Evolutionary conservation across 2,329 filamentous ascomycete genomes (phyloP).

Genomic region (Aspergillus niger): DNA sequence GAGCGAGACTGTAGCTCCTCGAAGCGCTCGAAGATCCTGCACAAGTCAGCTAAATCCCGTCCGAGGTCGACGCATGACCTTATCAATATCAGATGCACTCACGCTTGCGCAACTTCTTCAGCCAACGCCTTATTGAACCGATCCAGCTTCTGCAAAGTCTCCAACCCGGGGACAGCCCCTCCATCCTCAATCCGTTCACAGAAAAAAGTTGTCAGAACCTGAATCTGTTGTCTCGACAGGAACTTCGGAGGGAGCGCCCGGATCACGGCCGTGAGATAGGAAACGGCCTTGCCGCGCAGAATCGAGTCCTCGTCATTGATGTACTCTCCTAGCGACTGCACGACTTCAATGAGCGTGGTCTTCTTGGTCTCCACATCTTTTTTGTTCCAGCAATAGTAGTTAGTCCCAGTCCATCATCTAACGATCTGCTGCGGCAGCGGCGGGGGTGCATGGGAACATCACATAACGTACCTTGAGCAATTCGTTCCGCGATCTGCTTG

Average conservation of each 20-base stretch:
- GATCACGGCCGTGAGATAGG: conserved; percentile 48
- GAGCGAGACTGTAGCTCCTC: conserved; percentile 62
- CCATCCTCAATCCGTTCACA: conserved; percentile 66
- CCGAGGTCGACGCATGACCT: background rate
- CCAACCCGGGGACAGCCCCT: conserved; percentile 60
- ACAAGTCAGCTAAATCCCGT: conserved; percentile 19
- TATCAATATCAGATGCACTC: conserved; percentile 32
- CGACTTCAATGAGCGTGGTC: conserved; percentile 62
- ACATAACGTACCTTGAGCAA: conserved; percentile 44
- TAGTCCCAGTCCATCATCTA: conserved; percentile 19
- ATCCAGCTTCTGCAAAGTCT: conserved; percentile 60
- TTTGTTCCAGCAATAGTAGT: conserved; percentile 3
- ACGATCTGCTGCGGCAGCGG: background rate
- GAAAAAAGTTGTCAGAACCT: conserved; percentile 66
- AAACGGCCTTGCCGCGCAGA: conserved; percentile 60
- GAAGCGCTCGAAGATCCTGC: conserved; percentile 54
- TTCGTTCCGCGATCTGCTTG: conserved; percentile 45
- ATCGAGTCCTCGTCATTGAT: conserved; percentile 66
- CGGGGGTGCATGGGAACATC: conserved; percentile 10
- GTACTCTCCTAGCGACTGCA: conserved; percentile 67
- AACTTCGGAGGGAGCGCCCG: conserved; percentile 55
- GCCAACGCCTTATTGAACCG: conserved; percentile 62
- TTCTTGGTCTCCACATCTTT: conserved; percentile 61
- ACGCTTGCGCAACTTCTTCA: conserved; percentile 56
- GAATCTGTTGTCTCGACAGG: conserved; percentile 61